phyloP scores from a whole-genome alignment of 345 rosid genomes.

The Capsella bursapastoris region DNA sequence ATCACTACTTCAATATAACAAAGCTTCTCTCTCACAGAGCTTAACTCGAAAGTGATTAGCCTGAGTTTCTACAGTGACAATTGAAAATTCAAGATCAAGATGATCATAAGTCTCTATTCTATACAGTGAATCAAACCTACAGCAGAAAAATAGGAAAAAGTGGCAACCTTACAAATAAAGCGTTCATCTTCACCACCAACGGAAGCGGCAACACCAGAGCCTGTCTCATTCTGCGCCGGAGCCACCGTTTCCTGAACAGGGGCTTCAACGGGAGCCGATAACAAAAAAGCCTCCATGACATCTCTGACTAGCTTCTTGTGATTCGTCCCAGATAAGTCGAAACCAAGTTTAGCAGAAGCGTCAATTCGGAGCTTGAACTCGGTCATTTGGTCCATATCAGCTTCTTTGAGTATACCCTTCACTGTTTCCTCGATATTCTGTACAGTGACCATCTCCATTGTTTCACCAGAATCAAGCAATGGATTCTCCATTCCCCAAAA shows the following conservation, averaged over 20 bases:
- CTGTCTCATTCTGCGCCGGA: slow-evolving; percentile 35
- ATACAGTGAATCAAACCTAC: neutral
- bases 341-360: slow-evolving; percentile 60
- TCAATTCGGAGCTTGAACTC: slow-evolving; percentile 73
- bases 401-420: slow-evolving; percentile 52
- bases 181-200: slow-evolving; percentile 44
- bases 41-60: neutral
- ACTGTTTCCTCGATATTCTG: slow-evolving; percentile 65
- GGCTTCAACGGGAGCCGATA: slow-evolving; percentile 44
- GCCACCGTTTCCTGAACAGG: neutral
- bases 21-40: neutral
- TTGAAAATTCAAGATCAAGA: neutral
- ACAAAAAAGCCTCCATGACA: slow-evolving; percentile 65
- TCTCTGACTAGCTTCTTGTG: slow-evolving; percentile 58
- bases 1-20: neutral
- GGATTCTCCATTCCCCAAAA: neutral
- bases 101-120: neutral
- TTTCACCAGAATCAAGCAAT: slow-evolving; percentile 1
- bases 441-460: slow-evolving; percentile 48
- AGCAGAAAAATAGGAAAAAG: neutral
- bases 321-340: slow-evolving; percentile 55
- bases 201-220: neutral
- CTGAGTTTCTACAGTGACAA: neutral
- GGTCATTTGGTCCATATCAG: slow-evolving; percentile 67
- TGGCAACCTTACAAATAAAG: slow-evolving; percentile 63